Percentiles rank a stretch among this genome's conserved stretches.
Evolutionary conservation across 2,329 filamentous ascomycete species (phyloP).

Genomic region (Ophiostoma montium): DNA sequence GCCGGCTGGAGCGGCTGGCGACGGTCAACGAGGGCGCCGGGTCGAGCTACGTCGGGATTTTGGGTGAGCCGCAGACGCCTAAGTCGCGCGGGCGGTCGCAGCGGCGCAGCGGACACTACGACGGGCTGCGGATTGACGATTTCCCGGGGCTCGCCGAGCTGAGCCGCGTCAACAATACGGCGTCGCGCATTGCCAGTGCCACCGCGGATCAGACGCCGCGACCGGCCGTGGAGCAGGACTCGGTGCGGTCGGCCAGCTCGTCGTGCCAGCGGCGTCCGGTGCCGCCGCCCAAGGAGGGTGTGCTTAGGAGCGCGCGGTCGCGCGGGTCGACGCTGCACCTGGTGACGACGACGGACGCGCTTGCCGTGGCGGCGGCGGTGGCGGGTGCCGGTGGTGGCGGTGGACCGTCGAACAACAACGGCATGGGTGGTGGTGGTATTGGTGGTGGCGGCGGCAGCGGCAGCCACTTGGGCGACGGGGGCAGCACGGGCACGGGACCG

Average conservation of each 20-base stretch:
- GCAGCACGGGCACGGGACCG: slow-evolving; percentile 16
- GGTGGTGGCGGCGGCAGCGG: neutral
- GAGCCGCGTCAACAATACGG: slow-evolving; percentile 27
- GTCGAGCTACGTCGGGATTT: slow-evolving; percentile 22
- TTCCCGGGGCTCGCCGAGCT: slow-evolving; percentile 63
- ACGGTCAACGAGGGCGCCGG: slow-evolving; percentile 32
- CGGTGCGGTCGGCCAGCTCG: slow-evolving; percentile 60
- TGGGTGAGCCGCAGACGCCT: slow-evolving; percentile 36
- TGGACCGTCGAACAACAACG: too few species aligned
- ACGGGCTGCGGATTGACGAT: slow-evolving; percentile 53
- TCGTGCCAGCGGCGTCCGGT: slow-evolving; percentile 61
- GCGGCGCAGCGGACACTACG: slow-evolving; percentile 54
- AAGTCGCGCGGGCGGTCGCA: slow-evolving; percentile 63
- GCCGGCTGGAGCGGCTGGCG: slow-evolving; percentile 67
- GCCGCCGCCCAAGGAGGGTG: slow-evolving; percentile 74
- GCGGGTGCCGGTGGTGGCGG: too few species aligned
- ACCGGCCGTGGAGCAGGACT: slow-evolving; percentile 67
- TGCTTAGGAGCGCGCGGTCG: slow-evolving; percentile 53
- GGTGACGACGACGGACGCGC: slow-evolving; percentile 49
- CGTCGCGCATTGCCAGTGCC: slow-evolving; percentile 18
- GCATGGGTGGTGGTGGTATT: slow-evolving; percentile 11
- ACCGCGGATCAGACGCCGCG: slow-evolving; percentile 28
- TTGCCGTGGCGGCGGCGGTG: slow-evolving; percentile 23
- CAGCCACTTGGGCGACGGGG: slow-evolving; percentile 3
- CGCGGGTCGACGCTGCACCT: slow-evolving; percentile 77